Evolutionary conservation across 257 asterid species (phyloP).

Genomic region (Solanum infundibuliforme): DNA sequence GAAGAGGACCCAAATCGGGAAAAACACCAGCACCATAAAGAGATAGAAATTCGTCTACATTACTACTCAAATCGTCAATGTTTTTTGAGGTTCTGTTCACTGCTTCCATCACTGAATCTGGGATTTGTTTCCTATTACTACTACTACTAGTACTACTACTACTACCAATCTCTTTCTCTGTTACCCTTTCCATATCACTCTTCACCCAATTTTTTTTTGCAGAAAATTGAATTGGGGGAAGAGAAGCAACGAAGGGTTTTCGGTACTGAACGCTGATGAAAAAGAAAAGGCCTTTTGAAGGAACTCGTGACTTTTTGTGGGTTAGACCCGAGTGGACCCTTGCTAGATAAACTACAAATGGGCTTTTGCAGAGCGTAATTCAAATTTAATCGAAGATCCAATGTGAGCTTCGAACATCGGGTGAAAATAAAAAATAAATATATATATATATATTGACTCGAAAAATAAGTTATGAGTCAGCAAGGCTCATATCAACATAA

Average conservation of each 20-base stretch:
- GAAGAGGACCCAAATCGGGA: constrained; percentile 60
- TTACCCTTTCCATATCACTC: neutral
- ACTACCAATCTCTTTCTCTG: neutral
- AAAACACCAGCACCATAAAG: constrained; percentile 57
- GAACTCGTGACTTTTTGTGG: neutral
- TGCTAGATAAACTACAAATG: too few species aligned
- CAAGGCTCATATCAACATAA: neutral
- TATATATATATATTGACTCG: too few species aligned
- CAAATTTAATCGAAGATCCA: accelerated
- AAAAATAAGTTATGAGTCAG: too few species aligned
- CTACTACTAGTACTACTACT: constrained; percentile 7
- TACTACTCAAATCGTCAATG: constrained; percentile 53
- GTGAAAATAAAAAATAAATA: too few species aligned
- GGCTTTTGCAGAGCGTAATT: too few species aligned
- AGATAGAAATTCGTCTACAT: constrained; percentile 52
- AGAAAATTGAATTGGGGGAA: neutral
- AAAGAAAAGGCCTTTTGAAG: neutral
- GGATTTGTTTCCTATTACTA: constrained; percentile 30
- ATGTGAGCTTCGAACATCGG: accelerated
- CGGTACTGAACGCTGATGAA: neutral
- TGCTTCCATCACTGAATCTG: constrained; percentile 67
- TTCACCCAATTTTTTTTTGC: neutral
- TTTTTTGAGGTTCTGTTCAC: constrained; percentile 57
- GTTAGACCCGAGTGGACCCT: neutral
- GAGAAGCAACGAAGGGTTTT: neutral